Conservation (phyloP, 768 basidiomycete species). For the Steccherinum ochraceum region DNA sequence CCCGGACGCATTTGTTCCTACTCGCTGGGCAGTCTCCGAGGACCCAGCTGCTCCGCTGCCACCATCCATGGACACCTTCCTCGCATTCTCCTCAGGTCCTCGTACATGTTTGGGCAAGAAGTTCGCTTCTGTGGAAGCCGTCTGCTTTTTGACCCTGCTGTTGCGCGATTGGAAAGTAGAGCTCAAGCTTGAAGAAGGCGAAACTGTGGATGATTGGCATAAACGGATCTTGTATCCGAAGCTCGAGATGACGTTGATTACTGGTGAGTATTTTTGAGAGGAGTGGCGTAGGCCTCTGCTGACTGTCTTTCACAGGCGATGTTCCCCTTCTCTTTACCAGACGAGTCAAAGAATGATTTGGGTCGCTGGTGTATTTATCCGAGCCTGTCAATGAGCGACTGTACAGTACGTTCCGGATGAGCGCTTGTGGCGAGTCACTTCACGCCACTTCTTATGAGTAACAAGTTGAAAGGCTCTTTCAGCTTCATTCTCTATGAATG, state of each 20-base stretch:
- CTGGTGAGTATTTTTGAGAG: too few species aligned
- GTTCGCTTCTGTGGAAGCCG: conserved; percentile 22
- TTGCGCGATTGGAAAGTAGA: conserved; percentile 26
- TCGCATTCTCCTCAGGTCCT: conserved; percentile 22
- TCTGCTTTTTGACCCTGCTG: conserved; percentile 20
- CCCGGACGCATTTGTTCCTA: conserved; percentile 20
- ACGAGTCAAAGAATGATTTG: too few species aligned
- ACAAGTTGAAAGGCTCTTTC: too few species aligned
- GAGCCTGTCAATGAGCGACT: too few species aligned
- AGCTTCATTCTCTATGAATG: too few species aligned
- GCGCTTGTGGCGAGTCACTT: too few species aligned
- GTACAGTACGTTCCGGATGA: too few species aligned
- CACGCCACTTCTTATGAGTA: too few species aligned
- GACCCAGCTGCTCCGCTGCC: conserved; percentile 10
- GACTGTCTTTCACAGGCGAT: too few species aligned
- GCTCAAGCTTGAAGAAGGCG: conserved; percentile 13
- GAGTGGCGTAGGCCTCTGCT: too few species aligned
- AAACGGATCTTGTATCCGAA: conserved; percentile 6
- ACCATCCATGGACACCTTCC: conserved; percentile 3
- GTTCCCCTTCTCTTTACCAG: too few species aligned
- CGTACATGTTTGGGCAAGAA: conserved; percentile 25
- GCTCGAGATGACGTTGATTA: background rate
- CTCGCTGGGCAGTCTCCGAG: conserved; percentile 21
- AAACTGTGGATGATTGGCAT: conserved; percentile 19
- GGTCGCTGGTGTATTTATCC: too few species aligned